A percentile compares a stretch with the other conserved stretches of the same genome.
phyloP scores from a whole-genome alignment of 2,329 filamentous ascomycete species.

The Aspergillus tamarii region DNA sequence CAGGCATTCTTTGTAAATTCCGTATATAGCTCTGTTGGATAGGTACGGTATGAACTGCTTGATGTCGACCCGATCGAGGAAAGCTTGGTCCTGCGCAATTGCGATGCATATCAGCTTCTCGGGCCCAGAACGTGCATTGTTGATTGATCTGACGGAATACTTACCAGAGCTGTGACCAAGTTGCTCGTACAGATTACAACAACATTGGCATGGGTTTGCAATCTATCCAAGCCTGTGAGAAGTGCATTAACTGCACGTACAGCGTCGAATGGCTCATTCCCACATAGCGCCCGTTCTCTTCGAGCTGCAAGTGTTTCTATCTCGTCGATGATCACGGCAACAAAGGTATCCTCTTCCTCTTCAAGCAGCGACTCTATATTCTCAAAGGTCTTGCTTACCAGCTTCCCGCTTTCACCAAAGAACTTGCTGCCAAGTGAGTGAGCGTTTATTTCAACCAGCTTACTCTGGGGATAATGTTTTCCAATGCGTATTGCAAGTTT shows the following conservation, averaged over 20 bases:
- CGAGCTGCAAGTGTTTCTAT: constrained; percentile 53
- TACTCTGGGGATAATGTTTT: constrained; percentile 42
- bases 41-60: constrained; percentile 50
- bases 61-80: constrained; percentile 54
- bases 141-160: constrained; percentile 3
- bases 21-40: constrained; percentile 46
- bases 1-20: constrained; percentile 53
- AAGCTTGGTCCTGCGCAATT: constrained; percentile 45
- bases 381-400: constrained; percentile 49
- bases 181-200: constrained; percentile 57
- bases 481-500: constrained; percentile 54
- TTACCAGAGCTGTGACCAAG: constrained; percentile 46
- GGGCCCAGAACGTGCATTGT: neutral
- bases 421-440: constrained; percentile 52
- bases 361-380: constrained; percentile 39
- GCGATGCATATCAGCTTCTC: neutral
- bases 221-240: constrained; percentile 51
- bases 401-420: constrained; percentile 52
- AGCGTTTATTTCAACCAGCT: constrained; percentile 52
- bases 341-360: constrained; percentile 45
- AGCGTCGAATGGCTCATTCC: constrained; percentile 51
- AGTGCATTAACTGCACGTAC: constrained; percentile 55
- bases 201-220: constrained; percentile 48
- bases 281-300: constrained; percentile 43
- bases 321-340: constrained; percentile 55